Evolutionary conservation across 2,329 filamentous ascomycete species (phyloP).

Genomic region (Stachybotrys elegans): DNA sequence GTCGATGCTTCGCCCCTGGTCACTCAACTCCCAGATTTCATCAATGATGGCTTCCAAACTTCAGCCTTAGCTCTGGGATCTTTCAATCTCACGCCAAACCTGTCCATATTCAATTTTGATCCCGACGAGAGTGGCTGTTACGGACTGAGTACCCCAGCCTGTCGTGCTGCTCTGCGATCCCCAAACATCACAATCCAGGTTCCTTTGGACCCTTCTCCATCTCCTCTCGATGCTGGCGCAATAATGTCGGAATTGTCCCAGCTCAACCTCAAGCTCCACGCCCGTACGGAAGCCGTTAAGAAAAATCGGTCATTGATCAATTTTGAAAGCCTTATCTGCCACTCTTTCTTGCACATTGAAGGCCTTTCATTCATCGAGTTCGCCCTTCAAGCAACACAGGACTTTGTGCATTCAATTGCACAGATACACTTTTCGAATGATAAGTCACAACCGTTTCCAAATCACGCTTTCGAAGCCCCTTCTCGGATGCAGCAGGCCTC

Average conservation of each 20-base stretch:
- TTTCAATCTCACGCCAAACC: no score
- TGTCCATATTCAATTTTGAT: not conserved
- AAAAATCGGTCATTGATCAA: not conserved
- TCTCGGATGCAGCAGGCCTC: not conserved
- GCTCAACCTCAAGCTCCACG: not conserved
- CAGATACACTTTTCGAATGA: not conserved
- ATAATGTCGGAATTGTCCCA: not conserved
- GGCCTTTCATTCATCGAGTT: not conserved
- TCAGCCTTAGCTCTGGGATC: no score
- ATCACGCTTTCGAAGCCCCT: not conserved
- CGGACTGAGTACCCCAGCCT: not conserved
- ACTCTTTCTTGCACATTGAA: not conserved
- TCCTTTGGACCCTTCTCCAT: not conserved
- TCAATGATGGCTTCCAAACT: not conserved
- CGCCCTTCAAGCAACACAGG: not conserved
- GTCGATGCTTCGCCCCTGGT: not conserved
- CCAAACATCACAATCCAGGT: not conserved
- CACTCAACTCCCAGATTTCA: not conserved
- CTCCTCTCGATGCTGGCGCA: not conserved
- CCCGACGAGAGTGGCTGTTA: not conserved
- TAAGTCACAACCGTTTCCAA: not conserved
- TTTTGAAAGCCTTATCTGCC: not conserved
- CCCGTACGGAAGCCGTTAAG: not conserved
- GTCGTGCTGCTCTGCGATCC: no score
- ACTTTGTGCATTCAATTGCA: not conserved